phyloP scores from a whole-genome alignment of 805 yeast species.

The Nakazawaea peltata region DNA sequence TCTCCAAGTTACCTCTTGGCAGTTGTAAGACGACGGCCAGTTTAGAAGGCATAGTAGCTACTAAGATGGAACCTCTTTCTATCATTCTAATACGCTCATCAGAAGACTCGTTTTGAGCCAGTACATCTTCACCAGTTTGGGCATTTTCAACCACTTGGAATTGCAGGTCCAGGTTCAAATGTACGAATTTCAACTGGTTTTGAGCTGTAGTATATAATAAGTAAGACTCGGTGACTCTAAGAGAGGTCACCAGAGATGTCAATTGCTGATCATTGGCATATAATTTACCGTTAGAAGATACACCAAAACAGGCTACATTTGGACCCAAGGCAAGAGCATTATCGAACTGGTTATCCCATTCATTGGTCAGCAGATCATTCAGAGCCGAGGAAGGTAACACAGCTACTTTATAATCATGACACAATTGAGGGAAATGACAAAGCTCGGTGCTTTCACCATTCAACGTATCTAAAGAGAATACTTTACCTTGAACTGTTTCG shows the following conservation, averaged over 20 bases:
- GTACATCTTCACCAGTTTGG: slow-evolving; percentile 23
- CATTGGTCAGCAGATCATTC: slow-evolving; percentile 13
- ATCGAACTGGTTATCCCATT: too few species aligned
- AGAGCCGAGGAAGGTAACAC: slow-evolving; percentile 20
- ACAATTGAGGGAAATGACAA: slow-evolving; percentile 59
- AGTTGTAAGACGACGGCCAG: slow-evolving; percentile 85
- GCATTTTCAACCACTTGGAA: slow-evolving; percentile 22
- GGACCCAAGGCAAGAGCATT: slow-evolving; percentile 11
- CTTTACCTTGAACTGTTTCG: slow-evolving; percentile 57
- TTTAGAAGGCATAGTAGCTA: slow-evolving; percentile 73
- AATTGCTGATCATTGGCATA: slow-evolving; percentile 53
- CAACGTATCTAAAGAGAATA: slow-evolving; percentile 32
- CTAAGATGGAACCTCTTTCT: slow-evolving; percentile 87
- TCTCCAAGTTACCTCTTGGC: slow-evolving; percentile 93
- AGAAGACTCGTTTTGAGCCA: slow-evolving; percentile 22
- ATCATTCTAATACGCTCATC: slow-evolving; percentile 86
- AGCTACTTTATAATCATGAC: slow-evolving; percentile 50
- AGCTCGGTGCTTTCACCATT: slow-evolving; percentile 24
- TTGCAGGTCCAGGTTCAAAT: slow-evolving; percentile 35
- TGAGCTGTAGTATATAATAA: slow-evolving; percentile 84
- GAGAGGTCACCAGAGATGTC: slow-evolving; percentile 73
- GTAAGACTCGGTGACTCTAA: slow-evolving; percentile 63
- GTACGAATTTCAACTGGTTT: slow-evolving; percentile 74
- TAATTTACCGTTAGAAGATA: slow-evolving; percentile 68
- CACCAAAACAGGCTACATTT: slow-evolving; percentile 51